phyloP scores from a whole-genome alignment of 2,329 filamentous ascomycete genomes.

The Tympanopsis confertula region DNA sequence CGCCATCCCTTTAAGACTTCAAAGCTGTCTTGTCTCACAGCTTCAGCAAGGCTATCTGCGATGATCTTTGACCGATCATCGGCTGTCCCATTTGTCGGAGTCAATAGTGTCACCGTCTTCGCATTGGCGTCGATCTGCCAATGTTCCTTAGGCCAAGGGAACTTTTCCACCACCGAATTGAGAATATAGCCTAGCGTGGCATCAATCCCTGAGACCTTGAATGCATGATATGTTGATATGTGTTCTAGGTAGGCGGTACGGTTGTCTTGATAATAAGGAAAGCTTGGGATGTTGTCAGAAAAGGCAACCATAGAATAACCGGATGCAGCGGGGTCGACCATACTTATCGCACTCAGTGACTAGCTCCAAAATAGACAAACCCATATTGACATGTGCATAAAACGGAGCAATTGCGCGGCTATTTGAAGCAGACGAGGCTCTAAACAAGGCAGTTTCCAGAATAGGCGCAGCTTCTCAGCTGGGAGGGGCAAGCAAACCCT shows the following conservation, averaged over 20 bases:
- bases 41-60: conserved; percentile 47
- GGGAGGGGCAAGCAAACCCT: conserved; percentile 8
- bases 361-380: conserved; percentile 39
- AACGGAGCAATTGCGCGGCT: no score
- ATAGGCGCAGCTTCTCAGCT: no score
- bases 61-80: conserved; percentile 47
- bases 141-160: neutral
- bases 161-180: conserved; percentile 22
- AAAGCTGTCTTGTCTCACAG: conserved; percentile 40
- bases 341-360: conserved; percentile 42
- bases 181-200: conserved; percentile 52
- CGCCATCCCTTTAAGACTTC: conserved; percentile 68
- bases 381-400: no score
- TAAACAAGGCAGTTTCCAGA: no score
- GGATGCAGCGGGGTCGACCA: conserved; percentile 12
- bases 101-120: conserved; percentile 36
- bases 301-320: neutral
- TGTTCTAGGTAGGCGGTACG: conserved; percentile 40
- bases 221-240: conserved; percentile 53
- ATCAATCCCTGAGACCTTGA: conserved; percentile 48
- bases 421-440: no score
- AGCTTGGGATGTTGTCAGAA: conserved; percentile 33
- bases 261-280: conserved; percentile 61
- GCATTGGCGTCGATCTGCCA: conserved; percentile 37
- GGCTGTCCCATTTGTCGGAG: conserved; percentile 36